These are phyloP conservation scores for Dalbergia oliveri DNA, from an alignment of 306 rosid species.

Conservation along the genomic window DNA sequence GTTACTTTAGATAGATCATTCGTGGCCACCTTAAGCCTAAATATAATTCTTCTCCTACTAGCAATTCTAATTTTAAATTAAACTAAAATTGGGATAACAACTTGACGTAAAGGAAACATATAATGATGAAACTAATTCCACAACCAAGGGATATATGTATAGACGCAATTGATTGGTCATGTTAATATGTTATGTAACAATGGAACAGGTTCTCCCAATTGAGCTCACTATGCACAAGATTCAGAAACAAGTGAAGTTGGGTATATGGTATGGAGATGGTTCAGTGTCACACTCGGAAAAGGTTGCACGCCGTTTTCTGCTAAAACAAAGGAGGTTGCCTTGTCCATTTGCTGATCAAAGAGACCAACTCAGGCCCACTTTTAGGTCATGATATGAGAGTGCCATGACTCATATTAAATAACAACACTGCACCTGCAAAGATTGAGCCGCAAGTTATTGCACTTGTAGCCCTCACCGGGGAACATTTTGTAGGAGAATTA, in stretches of 20 bases:
- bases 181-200: background rate
- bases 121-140: background rate
- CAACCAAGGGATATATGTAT: background rate
- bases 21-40: no score
- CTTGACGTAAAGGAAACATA: background rate
- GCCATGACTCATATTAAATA: conserved; percentile 40
- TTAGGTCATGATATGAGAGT: conserved; percentile 47
- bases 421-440: conserved; percentile 40
- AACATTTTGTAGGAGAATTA: background rate
- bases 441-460: conserved; percentile 38
- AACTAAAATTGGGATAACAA: background rate
- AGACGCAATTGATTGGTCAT: no score
- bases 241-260: conserved; percentile 21
- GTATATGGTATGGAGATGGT: conserved; percentile 22
- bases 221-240: background rate
- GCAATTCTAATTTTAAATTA: background rate
- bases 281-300: conserved; percentile 46
- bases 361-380: conserved; percentile 46
- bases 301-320: conserved; percentile 58
- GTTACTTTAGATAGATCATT: no score
- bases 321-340: conserved; percentile 49
- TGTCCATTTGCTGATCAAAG: conserved; percentile 52
- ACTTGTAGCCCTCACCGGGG: conserved; percentile 1
- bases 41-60: background rate
- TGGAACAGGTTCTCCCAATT: background rate